Evolutionary conservation across 192 early-diverging fungal species (phyloP).

Genomic region (Bifiguratus adelaidae): DNA sequence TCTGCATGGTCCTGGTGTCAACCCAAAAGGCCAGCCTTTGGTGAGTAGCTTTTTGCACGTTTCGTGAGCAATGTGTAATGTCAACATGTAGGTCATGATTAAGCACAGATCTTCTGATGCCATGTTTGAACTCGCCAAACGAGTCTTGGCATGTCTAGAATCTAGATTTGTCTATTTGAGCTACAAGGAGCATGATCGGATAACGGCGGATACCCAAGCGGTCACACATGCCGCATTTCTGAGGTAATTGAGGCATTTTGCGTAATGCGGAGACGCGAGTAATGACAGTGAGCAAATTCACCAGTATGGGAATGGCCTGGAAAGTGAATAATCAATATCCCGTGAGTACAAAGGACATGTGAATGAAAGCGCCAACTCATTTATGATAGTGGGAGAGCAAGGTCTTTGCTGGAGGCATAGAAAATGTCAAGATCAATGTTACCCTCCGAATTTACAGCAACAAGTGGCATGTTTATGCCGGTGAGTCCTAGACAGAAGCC

Average conservation of each 20-base stretch:
- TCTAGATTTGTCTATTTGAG: conserved; percentile 71
- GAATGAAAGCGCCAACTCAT: no score
- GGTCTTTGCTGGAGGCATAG: conserved; percentile 85
- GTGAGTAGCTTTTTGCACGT: conserved; percentile 22
- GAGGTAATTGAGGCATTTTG: conserved; percentile 35
- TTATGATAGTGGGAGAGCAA: conserved; percentile 68
- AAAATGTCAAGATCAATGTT: conserved; percentile 95
- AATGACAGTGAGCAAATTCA: neutral
- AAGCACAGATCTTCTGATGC: conserved; percentile 56
- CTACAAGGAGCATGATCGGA: conserved; percentile 83
- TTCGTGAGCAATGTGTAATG: neutral
- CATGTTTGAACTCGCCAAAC: conserved; percentile 44
- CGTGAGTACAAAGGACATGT: no score
- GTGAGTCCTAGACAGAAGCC: conserved; percentile 18
- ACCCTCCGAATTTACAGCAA: conserved; percentile 85
- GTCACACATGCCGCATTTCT: conserved; percentile 94
- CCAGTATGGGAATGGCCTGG: conserved; percentile 91
- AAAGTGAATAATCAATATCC: conserved; percentile 70
- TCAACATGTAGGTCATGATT: conserved; percentile 53
- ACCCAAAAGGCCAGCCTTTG: conserved; percentile 71
- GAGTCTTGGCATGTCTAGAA: conserved; percentile 64
- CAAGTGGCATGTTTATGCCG: conserved; percentile 98
- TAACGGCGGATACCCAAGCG: conserved; percentile 97
- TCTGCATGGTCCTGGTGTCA: conserved; percentile 88
- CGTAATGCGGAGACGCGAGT: neutral